Percentiles rank a stretch among this genome's conserved stretches.
Evolutionary conservation across 139 green algal genomes (phyloP).

Genomic region (Coelastrella sp.): DNA sequence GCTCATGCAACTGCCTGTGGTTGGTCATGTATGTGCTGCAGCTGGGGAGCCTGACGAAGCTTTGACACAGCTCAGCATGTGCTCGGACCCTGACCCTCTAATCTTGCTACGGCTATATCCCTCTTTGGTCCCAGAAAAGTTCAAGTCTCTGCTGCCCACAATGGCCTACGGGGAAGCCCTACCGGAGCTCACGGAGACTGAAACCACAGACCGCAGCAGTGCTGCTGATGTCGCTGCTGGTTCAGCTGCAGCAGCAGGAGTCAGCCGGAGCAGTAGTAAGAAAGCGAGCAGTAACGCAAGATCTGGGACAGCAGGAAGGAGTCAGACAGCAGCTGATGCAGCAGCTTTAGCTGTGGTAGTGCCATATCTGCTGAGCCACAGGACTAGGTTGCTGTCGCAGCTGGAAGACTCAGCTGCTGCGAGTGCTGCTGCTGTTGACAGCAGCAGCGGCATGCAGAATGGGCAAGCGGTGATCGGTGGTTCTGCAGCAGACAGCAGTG

Average conservation of each 20-base stretch:
- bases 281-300: too few relatives aligned
- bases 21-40: slow-evolving; percentile 1
- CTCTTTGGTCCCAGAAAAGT: slow-evolving; percentile 34
- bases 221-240: background rate
- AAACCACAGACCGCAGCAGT: background rate
- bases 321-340: slow-evolving; percentile 19
- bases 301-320: too few relatives aligned
- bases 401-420: background rate
- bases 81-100: slow-evolving; percentile 44
- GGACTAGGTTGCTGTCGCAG: slow-evolving; percentile 71
- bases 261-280: slow-evolving; percentile 19
- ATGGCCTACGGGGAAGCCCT: slow-evolving; percentile 37
- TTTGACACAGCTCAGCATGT: slow-evolving; percentile 84
- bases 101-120: slow-evolving; percentile 49
- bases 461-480: background rate
- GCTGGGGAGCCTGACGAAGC: slow-evolving; percentile 80
- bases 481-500: slow-evolving; percentile 3
- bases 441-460: background rate
- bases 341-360: slow-evolving; percentile 68
- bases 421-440: too few relatives aligned
- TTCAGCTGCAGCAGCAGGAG: background rate
- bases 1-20: background rate
- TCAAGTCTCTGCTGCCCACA: slow-evolving; percentile 38
- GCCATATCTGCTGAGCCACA: slow-evolving; percentile 84
- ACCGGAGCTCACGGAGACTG: background rate